A percentile compares a stretch with the other conserved stretches of the same genome.
Evolutionary conservation across 768 basidiomycete genomes (phyloP).

Genomic region (Termitomyces sp.): DNA sequence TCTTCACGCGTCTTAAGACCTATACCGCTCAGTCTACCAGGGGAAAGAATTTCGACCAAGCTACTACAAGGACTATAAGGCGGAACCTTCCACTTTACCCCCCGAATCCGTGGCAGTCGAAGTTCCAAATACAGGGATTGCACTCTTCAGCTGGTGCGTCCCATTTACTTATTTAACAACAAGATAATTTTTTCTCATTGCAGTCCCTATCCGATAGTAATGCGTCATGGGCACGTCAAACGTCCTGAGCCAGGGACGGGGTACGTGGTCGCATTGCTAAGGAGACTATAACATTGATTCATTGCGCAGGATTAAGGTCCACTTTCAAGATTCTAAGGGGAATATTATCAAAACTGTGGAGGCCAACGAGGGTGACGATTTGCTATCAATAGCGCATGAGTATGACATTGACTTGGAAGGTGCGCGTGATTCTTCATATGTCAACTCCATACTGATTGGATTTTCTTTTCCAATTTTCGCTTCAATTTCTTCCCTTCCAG

Average conservation of each 20-base stretch:
- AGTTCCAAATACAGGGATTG: slow-evolving; percentile 1
- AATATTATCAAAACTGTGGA: slow-evolving; percentile 81
- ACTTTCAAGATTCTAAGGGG: slow-evolving; percentile 90
- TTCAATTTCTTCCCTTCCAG: slow-evolving; percentile 31
- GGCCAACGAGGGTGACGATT: slow-evolving; percentile 90
- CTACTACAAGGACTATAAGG: neutral
- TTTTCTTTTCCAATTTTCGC: neutral
- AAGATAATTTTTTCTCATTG: neutral
- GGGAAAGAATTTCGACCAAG: neutral
- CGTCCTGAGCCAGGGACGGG: slow-evolving; percentile 67
- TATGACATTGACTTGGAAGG: slow-evolving; percentile 96
- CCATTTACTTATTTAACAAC: neutral
- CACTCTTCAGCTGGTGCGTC: slow-evolving; percentile 14
- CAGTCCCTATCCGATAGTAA: slow-evolving; percentile 12
- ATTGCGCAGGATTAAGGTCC: slow-evolving; percentile 68
- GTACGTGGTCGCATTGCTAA: slow-evolving; percentile 29
- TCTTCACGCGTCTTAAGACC: neutral
- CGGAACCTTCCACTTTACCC: neutral
- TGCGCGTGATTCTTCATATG: slow-evolving; percentile 24
- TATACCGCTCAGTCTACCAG: neutral
- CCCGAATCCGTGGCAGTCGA: neutral
- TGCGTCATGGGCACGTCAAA: slow-evolving; percentile 46
- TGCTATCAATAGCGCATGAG: slow-evolving; percentile 88
- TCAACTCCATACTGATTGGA: neutral
- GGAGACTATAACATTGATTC: neutral